Conservation (phyloP, 345 rosid species). For the Moricandia arvensis region DNA sequence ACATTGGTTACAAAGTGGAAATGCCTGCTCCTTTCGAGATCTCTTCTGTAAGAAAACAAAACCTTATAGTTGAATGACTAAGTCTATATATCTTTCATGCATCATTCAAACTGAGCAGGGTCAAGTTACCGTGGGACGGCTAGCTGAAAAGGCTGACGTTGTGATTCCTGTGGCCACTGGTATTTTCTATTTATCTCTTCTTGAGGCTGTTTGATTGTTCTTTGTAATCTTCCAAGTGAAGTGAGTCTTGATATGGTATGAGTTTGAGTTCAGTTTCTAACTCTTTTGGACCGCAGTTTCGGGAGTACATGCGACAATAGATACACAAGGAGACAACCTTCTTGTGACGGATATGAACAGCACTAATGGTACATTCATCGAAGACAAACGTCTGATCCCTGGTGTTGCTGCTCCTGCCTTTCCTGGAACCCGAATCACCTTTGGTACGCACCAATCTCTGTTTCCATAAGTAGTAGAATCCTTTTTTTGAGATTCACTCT, state of each 20-base stretch:
- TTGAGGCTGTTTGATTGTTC: neutral
- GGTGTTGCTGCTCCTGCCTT: conserved; percentile 55
- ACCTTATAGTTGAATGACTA: neutral
- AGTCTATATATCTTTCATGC: neutral
- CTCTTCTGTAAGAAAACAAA: conserved; percentile 35
- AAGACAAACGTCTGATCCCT: conserved; percentile 61
- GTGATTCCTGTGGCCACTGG: conserved; percentile 95
- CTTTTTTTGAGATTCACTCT: neutral
- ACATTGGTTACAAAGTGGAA: conserved; percentile 69
- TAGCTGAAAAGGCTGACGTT: conserved; percentile 76
- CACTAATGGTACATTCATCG: conserved; percentile 82
- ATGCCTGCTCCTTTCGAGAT: conserved; percentile 77
- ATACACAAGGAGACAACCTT: conserved; percentile 60
- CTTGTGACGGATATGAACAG: conserved; percentile 78
- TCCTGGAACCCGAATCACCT: conserved; percentile 61
- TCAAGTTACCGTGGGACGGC: conserved; percentile 69
- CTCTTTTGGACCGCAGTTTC: conserved; percentile 48
- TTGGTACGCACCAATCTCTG: conserved; percentile 45
- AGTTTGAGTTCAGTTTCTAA: neutral
- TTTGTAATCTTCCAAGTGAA: neutral
- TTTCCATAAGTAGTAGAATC: neutral
- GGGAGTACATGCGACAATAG: conserved; percentile 72
- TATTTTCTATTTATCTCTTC: conserved; percentile 16
- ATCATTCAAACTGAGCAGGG: conserved; percentile 38
- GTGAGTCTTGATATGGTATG: neutral